Evolutionary conservation across 2,329 filamentous ascomycete species (phyloP).

Genomic region (Scortechinia acanthostroma): DNA sequence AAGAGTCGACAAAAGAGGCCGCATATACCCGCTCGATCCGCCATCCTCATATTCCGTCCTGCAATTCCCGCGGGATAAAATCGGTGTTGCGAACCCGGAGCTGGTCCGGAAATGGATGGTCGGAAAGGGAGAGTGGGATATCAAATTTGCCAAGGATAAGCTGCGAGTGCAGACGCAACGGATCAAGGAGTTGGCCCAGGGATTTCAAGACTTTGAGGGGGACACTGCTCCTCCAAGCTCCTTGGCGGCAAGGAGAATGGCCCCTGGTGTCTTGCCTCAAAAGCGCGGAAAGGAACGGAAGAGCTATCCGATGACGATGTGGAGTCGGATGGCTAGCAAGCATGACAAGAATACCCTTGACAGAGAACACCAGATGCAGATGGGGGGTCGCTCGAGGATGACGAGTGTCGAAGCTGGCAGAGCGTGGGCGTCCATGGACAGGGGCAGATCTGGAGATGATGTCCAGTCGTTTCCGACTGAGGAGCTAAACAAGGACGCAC

Average conservation of each 20-base stretch:
- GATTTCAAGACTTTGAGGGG: constrained; percentile 65
- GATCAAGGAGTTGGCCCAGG: constrained; percentile 64
- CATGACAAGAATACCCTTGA: constrained; percentile 73
- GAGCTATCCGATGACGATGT: constrained; percentile 73
- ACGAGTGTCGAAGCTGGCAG: neutral
- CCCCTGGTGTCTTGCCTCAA: constrained; percentile 25
- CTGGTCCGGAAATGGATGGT: constrained; percentile 79
- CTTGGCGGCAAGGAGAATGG: constrained; percentile 63
- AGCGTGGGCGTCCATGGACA: neutral
- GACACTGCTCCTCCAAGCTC: constrained; percentile 81
- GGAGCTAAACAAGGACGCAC: neutral
- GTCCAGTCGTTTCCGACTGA: neutral
- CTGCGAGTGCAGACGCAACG: constrained; percentile 68
- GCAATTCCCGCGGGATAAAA: constrained; percentile 49
- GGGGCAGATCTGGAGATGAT: neutral
- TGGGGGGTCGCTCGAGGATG: constrained; percentile 14
- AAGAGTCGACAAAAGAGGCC: constrained; percentile 71
- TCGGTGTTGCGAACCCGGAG: constrained; percentile 74
- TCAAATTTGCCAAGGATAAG: constrained; percentile 62
- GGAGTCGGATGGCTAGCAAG: constrained; percentile 82
- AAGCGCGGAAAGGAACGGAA: constrained; percentile 49
- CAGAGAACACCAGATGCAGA: constrained; percentile 41
- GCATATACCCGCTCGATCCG: constrained; percentile 60
- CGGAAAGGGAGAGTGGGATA: constrained; percentile 68
- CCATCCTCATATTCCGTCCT: constrained; percentile 59